phyloP scores from a whole-genome alignment of 441 rosid genomes.

The Heliophila coronopifolia region DNA sequence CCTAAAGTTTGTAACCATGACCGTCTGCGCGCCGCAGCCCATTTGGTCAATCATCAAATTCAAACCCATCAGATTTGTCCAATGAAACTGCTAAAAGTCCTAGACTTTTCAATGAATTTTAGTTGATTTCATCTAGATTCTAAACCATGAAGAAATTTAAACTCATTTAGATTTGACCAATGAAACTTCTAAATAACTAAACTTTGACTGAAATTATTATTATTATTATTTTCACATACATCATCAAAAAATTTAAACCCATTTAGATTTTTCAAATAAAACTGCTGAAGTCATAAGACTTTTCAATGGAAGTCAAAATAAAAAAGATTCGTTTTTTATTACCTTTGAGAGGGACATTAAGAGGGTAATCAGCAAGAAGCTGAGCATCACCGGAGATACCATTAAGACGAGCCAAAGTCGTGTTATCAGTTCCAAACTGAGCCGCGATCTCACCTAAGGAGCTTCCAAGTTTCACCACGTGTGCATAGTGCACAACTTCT shows the following conservation, averaged over 20 bases:
- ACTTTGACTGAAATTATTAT: too few relatives aligned
- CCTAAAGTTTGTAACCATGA: too few relatives aligned
- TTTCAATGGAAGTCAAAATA: too few relatives aligned
- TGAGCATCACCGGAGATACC: conserved; percentile 31
- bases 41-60: too few relatives aligned
- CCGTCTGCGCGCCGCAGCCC: too few relatives aligned
- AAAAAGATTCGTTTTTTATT: background rate
- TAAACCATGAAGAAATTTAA: too few relatives aligned
- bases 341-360: conserved; percentile 83
- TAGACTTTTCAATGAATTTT: too few relatives aligned
- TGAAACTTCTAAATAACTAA: too few relatives aligned
- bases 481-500: conserved; percentile 66
- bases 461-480: conserved; percentile 42
- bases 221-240: background rate
- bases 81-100: too few relatives aligned
- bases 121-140: too few relatives aligned
- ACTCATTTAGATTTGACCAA: background rate
- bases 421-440: conserved; percentile 36
- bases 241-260: background rate
- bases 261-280: background rate
- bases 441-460: conserved; percentile 46
- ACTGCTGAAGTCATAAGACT: background rate
- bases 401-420: conserved; percentile 39
- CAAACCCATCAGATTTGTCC: too few relatives aligned
- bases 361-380: conserved; percentile 45